Conservation (phyloP, 2,329 filamentous ascomycete genomes). For the Colletotrichum sp. region DNA sequence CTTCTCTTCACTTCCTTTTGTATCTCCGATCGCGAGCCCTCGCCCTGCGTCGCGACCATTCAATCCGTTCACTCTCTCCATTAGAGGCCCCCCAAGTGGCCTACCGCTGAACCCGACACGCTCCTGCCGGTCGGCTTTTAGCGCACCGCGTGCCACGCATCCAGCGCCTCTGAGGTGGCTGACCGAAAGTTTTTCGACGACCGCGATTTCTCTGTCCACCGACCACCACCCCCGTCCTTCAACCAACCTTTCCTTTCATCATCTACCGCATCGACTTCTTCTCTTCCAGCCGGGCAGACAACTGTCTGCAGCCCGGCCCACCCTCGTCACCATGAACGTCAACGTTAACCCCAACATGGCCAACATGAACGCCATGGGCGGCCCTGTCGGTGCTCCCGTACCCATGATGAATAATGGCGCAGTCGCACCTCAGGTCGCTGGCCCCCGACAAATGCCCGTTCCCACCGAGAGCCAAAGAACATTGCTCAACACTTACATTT, state of each 20-base stretch:
- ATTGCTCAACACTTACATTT: conserved; percentile 84
- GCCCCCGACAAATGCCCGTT: conserved; percentile 22
- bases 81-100: conserved; percentile 6
- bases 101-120: conserved; percentile 1
- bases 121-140: conserved; percentile 5
- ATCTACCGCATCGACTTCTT: conserved; percentile 25
- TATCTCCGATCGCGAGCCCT: background rate
- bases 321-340: conserved; percentile 56
- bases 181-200: conserved; percentile 31
- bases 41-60: background rate
- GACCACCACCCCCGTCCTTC: conserved; percentile 16
- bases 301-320: conserved; percentile 39
- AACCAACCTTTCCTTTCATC: background rate
- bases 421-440: conserved; percentile 33
- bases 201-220: conserved; percentile 18
- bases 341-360: conserved; percentile 67
- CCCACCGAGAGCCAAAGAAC: conserved; percentile 51
- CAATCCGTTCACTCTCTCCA: background rate
- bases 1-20: background rate
- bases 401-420: conserved; percentile 71
- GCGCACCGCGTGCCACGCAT: conserved; percentile 22
- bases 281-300: conserved; percentile 35
- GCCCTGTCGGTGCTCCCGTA: conserved; percentile 67
- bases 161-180: conserved; percentile 28
- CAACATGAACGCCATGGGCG: conserved; percentile 73